Evolutionary conservation across 2,329 filamentous ascomycete species (phyloP), one percentile per base, ranked within the genome.

Genomic region (Ascochyta rabiei): DNA sequence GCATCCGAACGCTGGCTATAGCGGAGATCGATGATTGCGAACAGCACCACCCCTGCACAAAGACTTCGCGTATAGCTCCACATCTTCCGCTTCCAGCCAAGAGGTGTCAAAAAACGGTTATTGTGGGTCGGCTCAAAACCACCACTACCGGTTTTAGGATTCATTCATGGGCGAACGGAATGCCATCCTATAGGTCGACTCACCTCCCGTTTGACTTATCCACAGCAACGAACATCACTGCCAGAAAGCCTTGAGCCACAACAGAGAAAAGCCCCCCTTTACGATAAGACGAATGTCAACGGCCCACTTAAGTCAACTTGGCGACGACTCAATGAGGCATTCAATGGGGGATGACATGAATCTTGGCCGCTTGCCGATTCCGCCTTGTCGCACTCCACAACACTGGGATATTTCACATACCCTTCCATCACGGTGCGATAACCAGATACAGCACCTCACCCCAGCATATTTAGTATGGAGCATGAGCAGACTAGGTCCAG

Each of bases 91-190:
- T 28, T 37, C 16, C 26, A 23, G 37, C 39, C 37, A 38, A n/a
- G 33, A 38, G 9, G 10, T 55, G 30, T 55, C 41, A 45, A 8
- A 42, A 54, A 55, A 55, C 46, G 52, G 40, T 41, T 49, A 38
- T 46, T 35, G 21, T 35, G 52, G 41, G 16, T 41, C 28, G 12
- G 35, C 19, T 12, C 26, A 28, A 45, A 46, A 42, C 30, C 18
- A 16, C 16, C 10, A n/a, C n/a, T 3, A 16, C 3, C 16, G 16
- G 26, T 19, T 12, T 6, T 41, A 21, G 19, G 44, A 45, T 41
- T 42, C 35, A 49, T 30, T 41, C 28, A 40, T 21, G 51, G 39
- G 21, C 43, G 19, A 49, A 33, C 40, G 15, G n/a, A 49, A 34
- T 44, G 44, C 28, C 31, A 35, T 48, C 24, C 18, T 10, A 6